phyloP scores from a whole-genome alignment of 768 basidiomycete genomes.

The Naganishia randhawae region DNA sequence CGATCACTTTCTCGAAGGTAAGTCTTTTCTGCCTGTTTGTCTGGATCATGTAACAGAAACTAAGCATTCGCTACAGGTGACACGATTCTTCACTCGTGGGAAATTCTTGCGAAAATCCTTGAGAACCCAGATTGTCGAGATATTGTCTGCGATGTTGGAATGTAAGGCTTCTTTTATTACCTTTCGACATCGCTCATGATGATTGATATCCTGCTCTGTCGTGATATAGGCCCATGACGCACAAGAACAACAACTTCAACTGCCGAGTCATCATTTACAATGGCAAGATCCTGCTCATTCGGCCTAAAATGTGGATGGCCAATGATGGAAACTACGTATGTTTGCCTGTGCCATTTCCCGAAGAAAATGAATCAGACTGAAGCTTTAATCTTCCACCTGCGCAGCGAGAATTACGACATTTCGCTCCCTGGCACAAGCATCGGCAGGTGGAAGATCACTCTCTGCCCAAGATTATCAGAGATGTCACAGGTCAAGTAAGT shows the following conservation, averaged over 20 bases:
- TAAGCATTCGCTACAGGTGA: conserved; percentile 61
- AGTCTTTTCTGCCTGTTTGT: conserved; percentile 8
- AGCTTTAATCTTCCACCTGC: conserved; percentile 1
- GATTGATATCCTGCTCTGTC: background rate
- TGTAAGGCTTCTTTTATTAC: conserved; percentile 59
- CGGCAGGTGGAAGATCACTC: conserved; percentile 86
- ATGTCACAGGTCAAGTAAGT: conserved; percentile 78
- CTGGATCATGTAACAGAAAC: background rate
- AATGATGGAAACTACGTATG: conserved; percentile 94
- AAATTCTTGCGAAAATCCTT: conserved; percentile 87
- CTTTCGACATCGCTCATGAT: background rate
- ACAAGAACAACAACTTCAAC: conserved; percentile 98
- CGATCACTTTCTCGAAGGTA: conserved; percentile 96
- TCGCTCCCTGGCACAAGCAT: conserved; percentile 92
- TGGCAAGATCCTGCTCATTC: conserved; percentile 82
- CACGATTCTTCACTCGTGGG: conserved; percentile 94
- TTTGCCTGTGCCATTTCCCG: conserved; percentile 16
- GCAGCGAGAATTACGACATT: conserved; percentile 56
- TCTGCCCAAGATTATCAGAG: conserved; percentile 81
- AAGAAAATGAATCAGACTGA: background rate
- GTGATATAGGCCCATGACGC: conserved; percentile 75
- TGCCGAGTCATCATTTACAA: conserved; percentile 86
- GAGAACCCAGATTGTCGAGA: conserved; percentile 69
- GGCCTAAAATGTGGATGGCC: conserved; percentile 99
- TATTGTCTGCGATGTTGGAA: conserved; percentile 96